phyloP scores from a whole-genome alignment of 2,329 filamentous ascomycete species.

The Lasiodiplodia hormozganensis region DNA sequence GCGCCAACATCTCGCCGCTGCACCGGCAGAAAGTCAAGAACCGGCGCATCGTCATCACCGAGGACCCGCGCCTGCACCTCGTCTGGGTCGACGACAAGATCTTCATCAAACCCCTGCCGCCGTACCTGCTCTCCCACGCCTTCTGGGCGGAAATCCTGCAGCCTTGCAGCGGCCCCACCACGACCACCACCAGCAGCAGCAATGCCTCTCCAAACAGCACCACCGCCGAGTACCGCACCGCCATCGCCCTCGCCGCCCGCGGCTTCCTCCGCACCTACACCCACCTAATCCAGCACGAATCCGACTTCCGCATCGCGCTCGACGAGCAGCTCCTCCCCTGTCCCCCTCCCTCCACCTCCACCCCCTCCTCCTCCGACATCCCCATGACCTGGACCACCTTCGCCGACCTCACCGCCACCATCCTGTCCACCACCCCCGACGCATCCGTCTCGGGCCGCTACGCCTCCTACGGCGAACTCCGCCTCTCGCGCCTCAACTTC shows the following conservation, averaged over 20 bases:
- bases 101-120: conserved; percentile 36
- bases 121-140: conserved; percentile 32
- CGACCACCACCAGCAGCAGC: too few relatives aligned
- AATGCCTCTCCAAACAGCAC: too few relatives aligned
- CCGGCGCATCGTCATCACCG: conserved; percentile 34
- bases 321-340: conserved; percentile 35
- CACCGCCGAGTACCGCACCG: neutral
- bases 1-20: conserved; percentile 34
- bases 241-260: neutral
- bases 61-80: conserved; percentile 34
- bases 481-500: conserved; percentile 54
- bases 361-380: too few relatives aligned
- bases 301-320: conserved; percentile 47
- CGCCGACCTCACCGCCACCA: conserved; percentile 33
- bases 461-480: conserved; percentile 53
- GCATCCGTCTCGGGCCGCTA: conserved; percentile 48
- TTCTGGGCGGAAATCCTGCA: conserved; percentile 32
- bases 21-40: conserved; percentile 32
- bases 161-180: too few relatives aligned
- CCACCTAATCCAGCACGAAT: conserved; percentile 48
- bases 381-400: neutral
- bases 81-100: conserved; percentile 35
- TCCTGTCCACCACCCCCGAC: conserved; percentile 33
- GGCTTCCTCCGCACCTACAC: conserved; percentile 50
- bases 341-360: conserved; percentile 35